Evolutionary conservation across 805 yeast species (phyloP).

Genomic region (Saccharomyces jurei): DNA sequence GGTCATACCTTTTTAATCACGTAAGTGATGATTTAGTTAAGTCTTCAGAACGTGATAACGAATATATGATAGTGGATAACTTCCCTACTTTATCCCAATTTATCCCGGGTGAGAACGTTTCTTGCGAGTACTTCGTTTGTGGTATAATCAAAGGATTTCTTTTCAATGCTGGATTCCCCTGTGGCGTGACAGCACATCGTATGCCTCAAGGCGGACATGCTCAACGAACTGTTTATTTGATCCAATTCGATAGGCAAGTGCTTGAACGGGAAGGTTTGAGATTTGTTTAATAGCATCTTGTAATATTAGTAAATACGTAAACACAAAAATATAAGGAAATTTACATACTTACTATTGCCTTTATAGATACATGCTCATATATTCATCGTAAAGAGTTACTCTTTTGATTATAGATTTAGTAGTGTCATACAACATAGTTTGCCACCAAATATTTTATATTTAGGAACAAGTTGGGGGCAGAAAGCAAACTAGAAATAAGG

Average conservation of each 20-base stretch:
- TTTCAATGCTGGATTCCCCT: constrained; percentile 60
- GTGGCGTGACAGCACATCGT: constrained; percentile 72
- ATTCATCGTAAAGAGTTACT: not conserved
- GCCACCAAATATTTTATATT: too few relatives aligned
- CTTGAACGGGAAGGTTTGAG: constrained; percentile 46
- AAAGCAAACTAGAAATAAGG: too few relatives aligned
- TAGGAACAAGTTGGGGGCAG: too few relatives aligned
- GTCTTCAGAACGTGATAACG: constrained; percentile 56
- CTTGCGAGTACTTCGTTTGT: constrained; percentile 78
- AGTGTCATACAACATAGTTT: too few relatives aligned
- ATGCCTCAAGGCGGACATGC: constrained; percentile 53
- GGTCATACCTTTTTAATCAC: constrained; percentile 71
- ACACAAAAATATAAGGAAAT: not conserved
- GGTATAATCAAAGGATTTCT: constrained; percentile 83
- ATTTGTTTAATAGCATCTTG: constrained; percentile 10
- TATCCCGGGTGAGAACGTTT: constrained; percentile 60
- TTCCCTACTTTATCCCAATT: constrained; percentile 59
- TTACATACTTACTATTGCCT: not conserved
- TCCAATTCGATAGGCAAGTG: constrained; percentile 58
- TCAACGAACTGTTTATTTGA: constrained; percentile 62
- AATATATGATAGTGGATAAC: constrained; percentile 75
- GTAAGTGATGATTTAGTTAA: constrained; percentile 71
- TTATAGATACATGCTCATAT: not conserved
- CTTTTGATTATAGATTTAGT: not conserved
- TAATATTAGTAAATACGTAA: not conserved